Base-by-base conservation (phyloP, 2,329 filamentous ascomycete species). In the Fusarium brevicatenulatum region DNA sequence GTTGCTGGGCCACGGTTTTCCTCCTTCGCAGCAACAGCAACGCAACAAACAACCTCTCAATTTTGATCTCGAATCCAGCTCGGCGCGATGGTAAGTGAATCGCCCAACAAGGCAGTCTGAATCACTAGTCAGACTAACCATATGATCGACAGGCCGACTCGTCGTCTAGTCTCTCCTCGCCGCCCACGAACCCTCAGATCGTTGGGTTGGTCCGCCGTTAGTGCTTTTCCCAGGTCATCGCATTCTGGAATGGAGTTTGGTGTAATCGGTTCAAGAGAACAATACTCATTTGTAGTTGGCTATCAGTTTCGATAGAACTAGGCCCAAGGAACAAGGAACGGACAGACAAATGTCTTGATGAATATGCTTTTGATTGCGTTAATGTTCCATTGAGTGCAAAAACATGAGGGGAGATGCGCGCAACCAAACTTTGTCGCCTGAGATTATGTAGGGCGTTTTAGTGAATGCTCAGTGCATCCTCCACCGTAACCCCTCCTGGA, bases 401-500 rank as follows among this genome's bases (percentile, higher is more conserved):
- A 18, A 18, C 10, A 44, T 9, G 11, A 19, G 5, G 16, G 9
- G 42, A 25, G 11, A 5, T 19, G 42, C 34, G 15, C 34, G 34
- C 32, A 7, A 32, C 28, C 28, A 12, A 13, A 32, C 15, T 34
- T 16, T 16, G 34, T 34, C 34, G 6, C 34, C 34, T 34, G 7
- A 9, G 3, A 4, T 34, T 43, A 15, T 8, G 40, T 11, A 18
- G 39, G 21, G 23, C 10, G 11, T 6, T 25, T 44, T 25, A 19
- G 16, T 25, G 42, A 6, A 19, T 19, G 42, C 23, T 25, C 42
- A 44, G 42, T 11, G 23, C 23, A 19, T 19, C 23, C 5, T 5
- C 23, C 23, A 25, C 42, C 7, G 23, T 3, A 19, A 0, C 7
- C 11, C 0, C 23, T 25, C 23, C 23, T 44, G n/a, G 5, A 44